A percentile compares a stretch with the other conserved stretches of the same genome.
phyloP scores from a whole-genome alignment of 2,329 filamentous ascomycete genomes.

The Penicillium brevicompactum region DNA sequence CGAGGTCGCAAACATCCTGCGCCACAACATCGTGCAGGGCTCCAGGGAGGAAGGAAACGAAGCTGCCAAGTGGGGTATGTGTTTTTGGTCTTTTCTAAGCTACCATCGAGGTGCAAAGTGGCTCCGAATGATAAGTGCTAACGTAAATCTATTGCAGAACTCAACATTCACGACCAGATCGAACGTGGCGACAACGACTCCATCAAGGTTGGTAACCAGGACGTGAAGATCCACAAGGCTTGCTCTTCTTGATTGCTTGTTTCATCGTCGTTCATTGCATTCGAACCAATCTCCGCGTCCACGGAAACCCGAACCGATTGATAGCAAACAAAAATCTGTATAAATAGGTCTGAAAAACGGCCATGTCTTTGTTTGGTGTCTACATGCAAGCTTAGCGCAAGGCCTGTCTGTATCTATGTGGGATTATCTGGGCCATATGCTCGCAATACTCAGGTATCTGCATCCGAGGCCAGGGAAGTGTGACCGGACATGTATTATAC shows the following conservation, averaged over 20 bases:
- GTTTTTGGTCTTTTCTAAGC: neutral
- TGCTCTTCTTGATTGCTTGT: slow-evolving; percentile 36
- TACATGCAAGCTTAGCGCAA: neutral
- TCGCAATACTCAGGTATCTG: neutral
- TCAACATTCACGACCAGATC: slow-evolving; percentile 87
- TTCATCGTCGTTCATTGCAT: neutral
- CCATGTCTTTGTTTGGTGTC: neutral
- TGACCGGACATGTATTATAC: slow-evolving; percentile 37
- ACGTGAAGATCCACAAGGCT: slow-evolving; percentile 45
- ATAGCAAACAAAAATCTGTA: neutral
- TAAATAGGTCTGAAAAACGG: neutral
- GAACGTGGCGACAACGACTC: slow-evolving; percentile 93
- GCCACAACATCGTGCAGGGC: slow-evolving; percentile 88
- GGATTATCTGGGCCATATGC: neutral
- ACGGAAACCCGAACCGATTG: neutral
- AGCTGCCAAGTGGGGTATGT: slow-evolving; percentile 39
- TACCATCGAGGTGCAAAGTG: neutral
- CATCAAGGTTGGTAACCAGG: slow-evolving; percentile 63
- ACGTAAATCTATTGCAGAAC: slow-evolving; percentile 54
- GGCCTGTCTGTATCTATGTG: neutral
- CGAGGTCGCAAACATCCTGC: slow-evolving; percentile 77
- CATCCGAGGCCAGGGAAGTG: slow-evolving; percentile 1
- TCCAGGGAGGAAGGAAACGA: slow-evolving; percentile 43
- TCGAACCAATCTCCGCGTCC: slow-evolving; percentile 3
- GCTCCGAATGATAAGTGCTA: neutral